Evolutionary conservation across 192 early-diverging fungal species (phyloP).

Genomic region (Funneliformis geosporum): DNA sequence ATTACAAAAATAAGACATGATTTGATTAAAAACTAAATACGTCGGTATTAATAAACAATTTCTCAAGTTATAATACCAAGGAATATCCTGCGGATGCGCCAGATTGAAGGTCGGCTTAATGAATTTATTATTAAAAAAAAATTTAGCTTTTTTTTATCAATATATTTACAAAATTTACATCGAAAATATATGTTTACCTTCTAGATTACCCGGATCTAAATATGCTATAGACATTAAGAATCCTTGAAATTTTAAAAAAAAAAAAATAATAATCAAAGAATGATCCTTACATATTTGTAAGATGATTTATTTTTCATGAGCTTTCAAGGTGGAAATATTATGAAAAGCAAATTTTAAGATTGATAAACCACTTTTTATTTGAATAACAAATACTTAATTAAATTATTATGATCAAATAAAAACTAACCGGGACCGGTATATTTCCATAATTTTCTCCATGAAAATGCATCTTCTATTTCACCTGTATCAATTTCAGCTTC

Average conservation of each 20-base stretch:
- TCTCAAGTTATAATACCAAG: constrained; percentile 30
- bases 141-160: no score
- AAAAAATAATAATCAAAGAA: not conserved
- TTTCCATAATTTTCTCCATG: constrained; percentile 60
- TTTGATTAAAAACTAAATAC: not conserved
- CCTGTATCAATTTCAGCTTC: constrained; percentile 51
- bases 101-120: constrained; percentile 60
- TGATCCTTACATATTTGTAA: not conserved
- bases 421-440: constrained; percentile 65
- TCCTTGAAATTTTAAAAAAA: constrained; percentile 28
- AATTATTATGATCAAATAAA: not conserved
- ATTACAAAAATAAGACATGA: not conserved
- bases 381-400: not conserved
- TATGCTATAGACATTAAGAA: constrained; percentile 62
- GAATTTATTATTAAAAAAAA: no score
- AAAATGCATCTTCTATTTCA: constrained; percentile 50
- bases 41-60: not conserved
- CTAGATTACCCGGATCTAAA: constrained; percentile 70
- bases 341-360: not conserved
- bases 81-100: constrained; percentile 66
- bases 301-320: not conserved
- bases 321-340: not conserved
- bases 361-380: not conserved
- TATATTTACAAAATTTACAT: no score
- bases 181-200: constrained; percentile 9